Evolutionary conservation across 2,329 filamentous ascomycete genomes (phyloP).

Genomic region (Raffaelea ambrosiae): DNA sequence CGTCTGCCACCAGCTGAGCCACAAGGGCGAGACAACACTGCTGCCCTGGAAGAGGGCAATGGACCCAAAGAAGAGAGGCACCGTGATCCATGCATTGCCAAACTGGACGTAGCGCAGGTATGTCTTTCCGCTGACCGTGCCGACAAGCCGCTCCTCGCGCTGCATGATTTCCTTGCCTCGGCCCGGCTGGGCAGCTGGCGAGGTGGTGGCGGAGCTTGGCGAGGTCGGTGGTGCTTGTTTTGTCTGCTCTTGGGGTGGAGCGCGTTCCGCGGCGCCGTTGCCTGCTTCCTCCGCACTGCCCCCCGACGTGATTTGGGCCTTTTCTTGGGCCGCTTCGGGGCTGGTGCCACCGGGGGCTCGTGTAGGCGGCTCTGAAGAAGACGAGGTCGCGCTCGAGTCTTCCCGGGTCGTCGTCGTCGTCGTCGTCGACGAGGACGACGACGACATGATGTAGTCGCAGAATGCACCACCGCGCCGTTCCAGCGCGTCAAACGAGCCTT

Average conservation of each 20-base stretch:
- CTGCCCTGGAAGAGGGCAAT: constrained; percentile 50
- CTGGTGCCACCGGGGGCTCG: too few relatives aligned
- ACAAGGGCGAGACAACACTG: constrained; percentile 56
- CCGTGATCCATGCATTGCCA: constrained; percentile 47
- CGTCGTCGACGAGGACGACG: not conserved
- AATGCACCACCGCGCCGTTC: constrained; percentile 3
- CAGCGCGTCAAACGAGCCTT: constrained; percentile 58
- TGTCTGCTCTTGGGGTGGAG: too few relatives aligned
- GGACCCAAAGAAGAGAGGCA: constrained; percentile 40
- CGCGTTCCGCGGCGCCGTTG: too few relatives aligned
- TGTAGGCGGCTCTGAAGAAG: too few relatives aligned
- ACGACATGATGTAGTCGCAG: not conserved
- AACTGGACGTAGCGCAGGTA: constrained; percentile 56
- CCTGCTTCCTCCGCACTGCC: too few relatives aligned
- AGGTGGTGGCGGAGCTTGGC: too few relatives aligned
- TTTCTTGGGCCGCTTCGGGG: too few relatives aligned
- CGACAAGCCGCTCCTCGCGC: constrained; percentile 48
- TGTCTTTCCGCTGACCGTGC: constrained; percentile 51
- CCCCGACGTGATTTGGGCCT: too few relatives aligned
- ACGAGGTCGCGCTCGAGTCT: too few relatives aligned
- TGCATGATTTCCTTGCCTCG: constrained; percentile 35
- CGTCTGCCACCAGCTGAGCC: constrained; percentile 62
- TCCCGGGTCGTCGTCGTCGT: too few relatives aligned
- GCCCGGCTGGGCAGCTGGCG: not conserved
- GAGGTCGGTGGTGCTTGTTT: too few relatives aligned